phyloP scores from a whole-genome alignment of 345 rosid genomes.

The Syzygium jambos region DNA sequence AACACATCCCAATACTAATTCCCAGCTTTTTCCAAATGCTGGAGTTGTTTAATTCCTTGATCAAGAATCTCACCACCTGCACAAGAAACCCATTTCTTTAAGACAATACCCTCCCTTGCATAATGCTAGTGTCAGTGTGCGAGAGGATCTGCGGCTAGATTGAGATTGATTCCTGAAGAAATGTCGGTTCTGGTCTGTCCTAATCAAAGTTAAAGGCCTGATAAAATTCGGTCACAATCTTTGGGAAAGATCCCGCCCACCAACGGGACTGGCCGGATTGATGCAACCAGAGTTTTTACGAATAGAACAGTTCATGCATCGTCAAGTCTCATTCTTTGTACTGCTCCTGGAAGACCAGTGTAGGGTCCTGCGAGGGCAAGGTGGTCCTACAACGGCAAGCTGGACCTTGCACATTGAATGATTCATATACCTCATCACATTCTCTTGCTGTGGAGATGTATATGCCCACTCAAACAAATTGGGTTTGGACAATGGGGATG shows the following conservation, averaged over 20 bases:
- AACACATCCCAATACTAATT: neutral
- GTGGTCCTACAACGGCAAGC: neutral
- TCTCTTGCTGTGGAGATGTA: neutral
- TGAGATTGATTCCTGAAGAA: slow-evolving; percentile 6
- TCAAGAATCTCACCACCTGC: slow-evolving; percentile 5
- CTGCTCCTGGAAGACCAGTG: neutral
- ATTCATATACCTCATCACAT: neutral
- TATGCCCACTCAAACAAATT: neutral
- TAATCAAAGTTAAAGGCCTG: neutral
- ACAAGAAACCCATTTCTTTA: neutral
- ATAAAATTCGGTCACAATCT: neutral
- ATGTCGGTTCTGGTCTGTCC: neutral
- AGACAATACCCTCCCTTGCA: neutral
- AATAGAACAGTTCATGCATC: neutral
- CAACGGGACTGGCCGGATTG: neutral
- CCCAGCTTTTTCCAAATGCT: neutral
- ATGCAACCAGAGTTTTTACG: neutral
- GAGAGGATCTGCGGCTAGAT: slow-evolving; percentile 2
- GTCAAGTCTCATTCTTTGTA: neutral
- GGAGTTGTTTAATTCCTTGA: neutral
- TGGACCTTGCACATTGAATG: neutral
- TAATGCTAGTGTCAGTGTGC: neutral
- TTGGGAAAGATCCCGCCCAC: neutral
- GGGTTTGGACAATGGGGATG: neutral
- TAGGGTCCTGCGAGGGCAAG: neutral